Evolutionary conservation across 176 grass and related monocot species (phyloP).

Genomic region (Cenchrus fungigraminus): DNA sequence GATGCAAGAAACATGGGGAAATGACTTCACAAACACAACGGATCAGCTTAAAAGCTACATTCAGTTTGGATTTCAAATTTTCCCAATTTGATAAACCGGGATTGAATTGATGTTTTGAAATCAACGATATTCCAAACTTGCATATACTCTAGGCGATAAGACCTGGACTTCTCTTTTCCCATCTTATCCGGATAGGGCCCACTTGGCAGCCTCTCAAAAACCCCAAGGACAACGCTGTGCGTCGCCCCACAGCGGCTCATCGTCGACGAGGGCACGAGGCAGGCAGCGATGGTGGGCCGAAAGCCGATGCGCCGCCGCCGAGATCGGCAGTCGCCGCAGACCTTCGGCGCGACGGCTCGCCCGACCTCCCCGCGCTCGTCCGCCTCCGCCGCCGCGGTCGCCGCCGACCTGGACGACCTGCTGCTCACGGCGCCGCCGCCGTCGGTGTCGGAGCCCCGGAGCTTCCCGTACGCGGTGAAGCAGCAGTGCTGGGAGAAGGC

Average conservation of each 20-base stretch:
- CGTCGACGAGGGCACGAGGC: background rate
- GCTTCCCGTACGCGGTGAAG: slow-evolving; percentile 82
- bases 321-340: slow-evolving; percentile 16
- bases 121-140: background rate
- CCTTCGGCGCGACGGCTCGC: slow-evolving; percentile 49
- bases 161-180: background rate
- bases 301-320: slow-evolving; percentile 58
- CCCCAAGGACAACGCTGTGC: background rate
- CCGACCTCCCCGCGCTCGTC: slow-evolving; percentile 51
- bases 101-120: background rate
- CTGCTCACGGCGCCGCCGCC: slow-evolving; percentile 45
- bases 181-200: slow-evolving; percentile 21
- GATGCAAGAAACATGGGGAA: background rate
- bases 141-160: background rate
- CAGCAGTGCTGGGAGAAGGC: slow-evolving; percentile 99
- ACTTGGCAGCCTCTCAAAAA: slow-evolving; percentile 21
- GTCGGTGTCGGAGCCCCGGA: slow-evolving; percentile 63
- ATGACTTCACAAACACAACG: background rate
- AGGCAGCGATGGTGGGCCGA: slow-evolving; percentile 50
- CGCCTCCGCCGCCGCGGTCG: slow-evolving; percentile 34
- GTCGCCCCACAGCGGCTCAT: slow-evolving; percentile 8
- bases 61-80: background rate
- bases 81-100: background rate
- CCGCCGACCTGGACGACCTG: slow-evolving; percentile 48
- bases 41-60: background rate